A percentile compares a stretch with the other conserved stretches of the same genome.
phyloP scores from a whole-genome alignment of 768 basidiomycete genomes.

The Cystofilobasidium capitatum region DNA sequence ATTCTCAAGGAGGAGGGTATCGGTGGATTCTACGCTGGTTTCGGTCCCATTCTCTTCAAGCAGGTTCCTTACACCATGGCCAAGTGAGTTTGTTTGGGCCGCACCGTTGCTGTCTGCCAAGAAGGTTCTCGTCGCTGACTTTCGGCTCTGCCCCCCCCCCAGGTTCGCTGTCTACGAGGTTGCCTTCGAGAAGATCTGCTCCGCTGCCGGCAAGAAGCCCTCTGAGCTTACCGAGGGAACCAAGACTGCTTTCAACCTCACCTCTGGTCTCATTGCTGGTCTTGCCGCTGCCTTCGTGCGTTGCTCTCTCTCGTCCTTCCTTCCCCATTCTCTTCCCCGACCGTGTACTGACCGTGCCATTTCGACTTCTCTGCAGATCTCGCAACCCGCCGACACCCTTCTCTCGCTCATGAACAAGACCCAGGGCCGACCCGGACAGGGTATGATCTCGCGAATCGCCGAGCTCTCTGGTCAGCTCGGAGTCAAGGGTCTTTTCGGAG shows the following conservation, averaged over 20 bases:
- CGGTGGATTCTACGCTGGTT: conserved; percentile 44
- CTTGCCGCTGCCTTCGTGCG: conserved; percentile 64
- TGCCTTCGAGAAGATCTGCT: conserved; percentile 82
- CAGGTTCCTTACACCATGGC: conserved; percentile 96
- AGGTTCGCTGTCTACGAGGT: conserved; percentile 69
- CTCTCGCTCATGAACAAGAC: conserved; percentile 90
- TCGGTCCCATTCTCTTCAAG: conserved; percentile 45
- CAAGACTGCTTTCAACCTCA: conserved; percentile 62
- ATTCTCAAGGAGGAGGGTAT: conserved; percentile 43
- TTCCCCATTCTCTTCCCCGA: not conserved
- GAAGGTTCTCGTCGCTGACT: not conserved
- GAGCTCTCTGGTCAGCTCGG: conserved; percentile 42
- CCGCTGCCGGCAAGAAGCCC: conserved; percentile 62
- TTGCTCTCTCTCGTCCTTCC: not conserved
- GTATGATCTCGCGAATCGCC: conserved; percentile 38
- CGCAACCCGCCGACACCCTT: conserved; percentile 88
- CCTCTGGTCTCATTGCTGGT: conserved; percentile 88
- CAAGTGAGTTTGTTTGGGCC: conserved; percentile 27
- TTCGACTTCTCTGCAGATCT: conserved; percentile 46
- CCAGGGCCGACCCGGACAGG: conserved; percentile 42
- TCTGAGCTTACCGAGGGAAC: conserved; percentile 52
- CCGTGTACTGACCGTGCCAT: conserved; percentile 37
- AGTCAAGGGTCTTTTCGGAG: conserved; percentile 42
- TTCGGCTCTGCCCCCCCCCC: conserved; percentile 1
- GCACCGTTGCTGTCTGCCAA: no score